A percentile compares a stretch with the other conserved stretches of the same genome.
Evolutionary conservation across 192 early-diverging fungal genomes (phyloP).

Genomic region (Coemansia sp.): DNA sequence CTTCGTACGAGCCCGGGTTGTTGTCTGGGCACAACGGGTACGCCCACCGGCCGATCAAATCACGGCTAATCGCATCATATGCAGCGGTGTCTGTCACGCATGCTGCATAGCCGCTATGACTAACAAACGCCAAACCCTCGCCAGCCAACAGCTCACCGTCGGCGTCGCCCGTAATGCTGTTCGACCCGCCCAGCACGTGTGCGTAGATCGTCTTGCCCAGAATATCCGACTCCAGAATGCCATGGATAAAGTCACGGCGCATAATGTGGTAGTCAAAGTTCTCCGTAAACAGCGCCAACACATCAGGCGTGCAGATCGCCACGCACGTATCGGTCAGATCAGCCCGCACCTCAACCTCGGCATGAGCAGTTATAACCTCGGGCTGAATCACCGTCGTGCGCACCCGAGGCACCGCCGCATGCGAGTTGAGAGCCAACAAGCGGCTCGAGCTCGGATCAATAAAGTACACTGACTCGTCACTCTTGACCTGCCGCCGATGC

Average conservation of each 20-base stretch:
- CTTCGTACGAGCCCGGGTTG: constrained; percentile 66
- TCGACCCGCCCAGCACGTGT: constrained; percentile 63
- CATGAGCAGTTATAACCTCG: constrained; percentile 38
- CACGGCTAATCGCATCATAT: constrained; percentile 71
- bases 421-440: constrained; percentile 79
- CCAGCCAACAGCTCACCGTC: background rate
- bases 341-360: constrained; percentile 78
- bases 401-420: constrained; percentile 39
- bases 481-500: constrained; percentile 66
- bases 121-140: constrained; percentile 6
- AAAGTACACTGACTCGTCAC: constrained; percentile 72
- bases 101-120: constrained; percentile 61
- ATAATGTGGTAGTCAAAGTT: constrained; percentile 98
- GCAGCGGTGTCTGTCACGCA: constrained; percentile 61
- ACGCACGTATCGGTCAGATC: constrained; percentile 92
- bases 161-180: constrained; percentile 50
- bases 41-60: constrained; percentile 88
- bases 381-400: constrained; percentile 50
- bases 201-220: constrained; percentile 83
- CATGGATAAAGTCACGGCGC: constrained; percentile 84
- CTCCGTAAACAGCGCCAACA: constrained; percentile 89
- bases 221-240: constrained; percentile 86
- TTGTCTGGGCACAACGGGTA: constrained; percentile 93
- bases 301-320: constrained; percentile 91
- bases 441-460: constrained; percentile 72